phyloP scores from a whole-genome alignment of 2,329 filamentous ascomycete species.

The Colletotrichum lentis region DNA sequence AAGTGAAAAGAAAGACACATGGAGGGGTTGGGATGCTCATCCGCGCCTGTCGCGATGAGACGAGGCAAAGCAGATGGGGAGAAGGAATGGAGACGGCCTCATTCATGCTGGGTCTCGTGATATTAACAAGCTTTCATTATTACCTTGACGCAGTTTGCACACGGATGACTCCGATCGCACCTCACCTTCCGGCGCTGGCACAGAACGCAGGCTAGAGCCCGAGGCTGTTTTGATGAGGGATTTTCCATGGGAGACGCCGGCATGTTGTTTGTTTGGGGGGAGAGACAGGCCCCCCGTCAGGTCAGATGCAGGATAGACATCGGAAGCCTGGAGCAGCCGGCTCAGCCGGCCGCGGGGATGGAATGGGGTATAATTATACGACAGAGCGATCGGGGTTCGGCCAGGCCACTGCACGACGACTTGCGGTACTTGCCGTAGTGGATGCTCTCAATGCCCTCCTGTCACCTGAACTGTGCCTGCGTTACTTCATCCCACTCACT shows the following conservation, averaged over 20 bases:
- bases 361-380: conserved; percentile 25
- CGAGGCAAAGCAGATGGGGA: background rate
- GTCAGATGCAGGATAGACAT: conserved; percentile 1
- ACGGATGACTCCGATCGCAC: conserved; percentile 66
- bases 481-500: background rate
- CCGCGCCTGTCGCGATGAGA: background rate
- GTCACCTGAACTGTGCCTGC: no score
- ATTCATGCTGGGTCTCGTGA: background rate
- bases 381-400: conserved; percentile 6
- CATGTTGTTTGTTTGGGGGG: conserved; percentile 5
- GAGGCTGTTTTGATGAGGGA: conserved; percentile 16
- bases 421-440: conserved; percentile 17
- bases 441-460: background rate
- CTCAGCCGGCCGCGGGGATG: conserved; percentile 17
- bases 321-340: conserved; percentile 1
- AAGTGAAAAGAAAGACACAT: background rate
- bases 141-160: conserved; percentile 63
- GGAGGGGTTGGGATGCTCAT: background rate
- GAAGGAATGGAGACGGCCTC: background rate
- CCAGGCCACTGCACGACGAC: conserved; percentile 10
- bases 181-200: conserved; percentile 70
- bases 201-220: conserved; percentile 56
- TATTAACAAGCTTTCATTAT: background rate
- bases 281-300: background rate
- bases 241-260: conserved; percentile 19